Evolutionary conservation across 2,329 filamentous ascomycete genomes (phyloP), one percentile per base, ranked within the genome.

Genomic region (Ophiognomonia clavigignenti-juglandacearum): DNA sequence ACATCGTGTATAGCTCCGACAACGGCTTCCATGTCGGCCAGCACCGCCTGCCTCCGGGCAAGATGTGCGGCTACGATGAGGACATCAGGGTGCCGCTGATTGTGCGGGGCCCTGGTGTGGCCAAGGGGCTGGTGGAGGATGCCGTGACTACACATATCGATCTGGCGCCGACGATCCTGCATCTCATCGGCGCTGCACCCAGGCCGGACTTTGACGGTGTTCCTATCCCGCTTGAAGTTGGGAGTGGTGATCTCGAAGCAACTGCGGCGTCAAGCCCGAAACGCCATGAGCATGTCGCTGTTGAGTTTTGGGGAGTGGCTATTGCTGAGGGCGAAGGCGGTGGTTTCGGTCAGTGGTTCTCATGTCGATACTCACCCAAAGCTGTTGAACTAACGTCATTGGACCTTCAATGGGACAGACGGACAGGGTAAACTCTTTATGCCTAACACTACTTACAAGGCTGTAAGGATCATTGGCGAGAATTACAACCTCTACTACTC

Each of bases 81-180:
- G 78, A 82, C 55, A 76, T 80, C 48, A 73, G 78, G n/a, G 68
- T 82, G 1, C 78, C 78, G 65, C 67, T 84, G 5, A 68, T 80
- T 22, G 70, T 85, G 19, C 69, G 80, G 13, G 81, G 80, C 0
- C 80, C 81, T 0, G 75, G 76, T 1, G 63, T 84, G 3, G 59
- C 70, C 0, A 52, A 59, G 8, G 71, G 71, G 1, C 53, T 64
- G 7, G 64, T 62, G 0, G 61, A 66, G 6, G 61, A 73, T 19
- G 59, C 70, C 3, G 74, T 80, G 2, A 83, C 78, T 0, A 77
- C 80, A 0, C 82, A 86, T 53, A 75, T 81, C 3, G 82, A 85
- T 53, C 61, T 86, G 2, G 79, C 77, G 0, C 80, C 82, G 0
- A 85, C 82, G 0, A 61, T 85, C 3, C 65, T 84, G 35, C 60